Percentiles rank a stretch among this genome's conserved stretches.
Evolutionary conservation across 495 filamentous ascomycete genomes (phyloP).

Genomic region (Friedmanniomyces simplex): DNA sequence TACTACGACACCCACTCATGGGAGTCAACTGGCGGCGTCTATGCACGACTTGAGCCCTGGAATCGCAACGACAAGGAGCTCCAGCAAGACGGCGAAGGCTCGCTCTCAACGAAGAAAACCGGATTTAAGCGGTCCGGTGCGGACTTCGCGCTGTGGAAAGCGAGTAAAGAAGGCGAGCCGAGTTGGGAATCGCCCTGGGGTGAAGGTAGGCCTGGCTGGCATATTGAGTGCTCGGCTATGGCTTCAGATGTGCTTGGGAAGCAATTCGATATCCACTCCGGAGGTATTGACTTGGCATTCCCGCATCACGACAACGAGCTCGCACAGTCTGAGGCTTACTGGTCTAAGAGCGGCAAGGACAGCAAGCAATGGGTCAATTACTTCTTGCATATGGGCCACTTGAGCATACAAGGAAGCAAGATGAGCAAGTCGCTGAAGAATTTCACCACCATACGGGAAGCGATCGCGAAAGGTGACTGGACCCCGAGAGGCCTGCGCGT

Average conservation of each 20-base stretch:
- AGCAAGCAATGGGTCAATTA: constrained; percentile 77
- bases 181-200: constrained; percentile 85
- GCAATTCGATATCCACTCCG: constrained; percentile 85
- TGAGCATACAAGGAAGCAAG: constrained; percentile 81
- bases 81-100: constrained; percentile 82
- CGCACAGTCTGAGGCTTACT: constrained; percentile 90
- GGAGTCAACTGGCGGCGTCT: constrained; percentile 70
- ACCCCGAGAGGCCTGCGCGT: constrained; percentile 73
- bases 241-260: constrained; percentile 73
- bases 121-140: constrained; percentile 58
- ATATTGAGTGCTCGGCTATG: constrained; percentile 98
- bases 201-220: constrained; percentile 82
- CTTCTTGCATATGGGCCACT: constrained; percentile 92
- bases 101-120: constrained; percentile 52
- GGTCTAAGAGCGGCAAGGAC: constrained; percentile 25
- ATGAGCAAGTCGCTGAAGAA: constrained; percentile 97
- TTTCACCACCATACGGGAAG: constrained; percentile 89
- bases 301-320: constrained; percentile 96
- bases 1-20: constrained; percentile 91
- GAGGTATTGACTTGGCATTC: constrained; percentile 86
- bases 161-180: constrained; percentile 83
- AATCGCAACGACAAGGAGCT: constrained; percentile 72
- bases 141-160: constrained; percentile 95
- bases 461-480: constrained; percentile 62
- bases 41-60: constrained; percentile 80